A percentile compares a stretch with the other conserved stretches of the same genome.
Conservation (phyloP, 805 yeast genomes). For the Saccharomycopsis malanga region DNA sequence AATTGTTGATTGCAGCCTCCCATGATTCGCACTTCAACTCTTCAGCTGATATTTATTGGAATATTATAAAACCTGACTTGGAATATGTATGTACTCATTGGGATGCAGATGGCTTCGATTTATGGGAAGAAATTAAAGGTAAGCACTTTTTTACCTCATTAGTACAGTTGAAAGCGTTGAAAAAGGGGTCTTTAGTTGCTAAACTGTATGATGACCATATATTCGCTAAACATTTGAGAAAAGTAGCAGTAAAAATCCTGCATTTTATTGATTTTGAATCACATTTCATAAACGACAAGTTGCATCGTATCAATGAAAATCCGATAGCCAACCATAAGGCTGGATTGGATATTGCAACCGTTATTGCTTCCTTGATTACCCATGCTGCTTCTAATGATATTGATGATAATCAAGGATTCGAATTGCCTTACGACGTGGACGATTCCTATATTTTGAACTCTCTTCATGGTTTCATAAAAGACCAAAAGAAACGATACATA, state of each 20-base stretch:
- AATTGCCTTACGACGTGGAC: conserved; percentile 56
- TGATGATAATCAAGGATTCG: conserved; percentile 30
- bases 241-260: background rate
- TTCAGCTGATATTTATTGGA: conserved; percentile 32
- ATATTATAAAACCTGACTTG: conserved; percentile 55
- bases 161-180: conserved; percentile 53
- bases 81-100: conserved; percentile 46
- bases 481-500: conserved; percentile 72
- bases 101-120: conserved; percentile 53
- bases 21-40: conserved; percentile 4
- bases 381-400: conserved; percentile 41
- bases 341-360: conserved; percentile 75
- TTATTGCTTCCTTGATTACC: conserved; percentile 39
- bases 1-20: conserved; percentile 26
- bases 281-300: conserved; percentile 8
- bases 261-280: conserved; percentile 14
- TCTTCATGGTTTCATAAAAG: conserved; percentile 50
- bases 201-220: conserved; percentile 24
- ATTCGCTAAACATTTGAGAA: conserved; percentile 17
- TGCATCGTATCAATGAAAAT: conserved; percentile 17
- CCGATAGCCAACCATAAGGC: conserved; percentile 34
- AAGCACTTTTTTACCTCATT: conserved; percentile 59
- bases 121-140: conserved; percentile 71
- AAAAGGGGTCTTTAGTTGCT: conserved; percentile 39
- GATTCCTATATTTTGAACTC: conserved; percentile 57